Conservation (phyloP, 805 yeast species). For the Myxozyma neotropica region DNA sequence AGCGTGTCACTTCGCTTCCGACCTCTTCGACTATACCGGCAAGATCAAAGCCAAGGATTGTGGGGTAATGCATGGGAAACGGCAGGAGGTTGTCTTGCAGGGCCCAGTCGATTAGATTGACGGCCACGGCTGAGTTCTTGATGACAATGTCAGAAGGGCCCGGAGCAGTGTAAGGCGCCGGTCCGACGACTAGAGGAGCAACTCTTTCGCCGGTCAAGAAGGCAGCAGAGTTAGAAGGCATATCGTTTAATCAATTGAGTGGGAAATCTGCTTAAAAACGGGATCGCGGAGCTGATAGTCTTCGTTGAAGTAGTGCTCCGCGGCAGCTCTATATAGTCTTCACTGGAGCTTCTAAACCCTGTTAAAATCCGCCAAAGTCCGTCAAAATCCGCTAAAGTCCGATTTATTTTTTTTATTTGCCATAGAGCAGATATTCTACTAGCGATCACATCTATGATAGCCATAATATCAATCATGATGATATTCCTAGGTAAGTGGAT, state of each 20-base stretch:
- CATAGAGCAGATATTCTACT: too few relatives aligned
- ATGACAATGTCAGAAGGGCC: conserved; percentile 28
- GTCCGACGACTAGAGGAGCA: neutral
- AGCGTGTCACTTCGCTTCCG: conserved; percentile 19
- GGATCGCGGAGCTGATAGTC: too few relatives aligned
- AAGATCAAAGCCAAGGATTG: conserved; percentile 36
- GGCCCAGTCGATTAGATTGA: conserved; percentile 38
- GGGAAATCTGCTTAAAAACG: too few relatives aligned
- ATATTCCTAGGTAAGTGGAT: too few relatives aligned
- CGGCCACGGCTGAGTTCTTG: conserved; percentile 33
- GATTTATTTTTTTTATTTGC: too few relatives aligned
- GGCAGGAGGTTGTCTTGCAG: neutral
- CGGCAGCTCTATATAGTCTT: too few relatives aligned
- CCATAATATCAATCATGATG: too few relatives aligned
- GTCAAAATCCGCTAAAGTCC: too few relatives aligned
- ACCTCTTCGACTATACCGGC: conserved; percentile 39
- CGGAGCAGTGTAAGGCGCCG: neutral
- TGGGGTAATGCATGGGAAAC: conserved; percentile 19
- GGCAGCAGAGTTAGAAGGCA: neutral
- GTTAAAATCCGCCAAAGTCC: too few relatives aligned
- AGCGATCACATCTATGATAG: too few relatives aligned
- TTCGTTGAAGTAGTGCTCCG: too few relatives aligned
- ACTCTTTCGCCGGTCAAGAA: neutral
- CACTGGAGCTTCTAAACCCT: too few relatives aligned
- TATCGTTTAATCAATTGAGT: neutral